Evolutionary conservation across 148 eudicot genomes (phyloP).

Genomic region (Arctostaphylos glauca): DNA sequence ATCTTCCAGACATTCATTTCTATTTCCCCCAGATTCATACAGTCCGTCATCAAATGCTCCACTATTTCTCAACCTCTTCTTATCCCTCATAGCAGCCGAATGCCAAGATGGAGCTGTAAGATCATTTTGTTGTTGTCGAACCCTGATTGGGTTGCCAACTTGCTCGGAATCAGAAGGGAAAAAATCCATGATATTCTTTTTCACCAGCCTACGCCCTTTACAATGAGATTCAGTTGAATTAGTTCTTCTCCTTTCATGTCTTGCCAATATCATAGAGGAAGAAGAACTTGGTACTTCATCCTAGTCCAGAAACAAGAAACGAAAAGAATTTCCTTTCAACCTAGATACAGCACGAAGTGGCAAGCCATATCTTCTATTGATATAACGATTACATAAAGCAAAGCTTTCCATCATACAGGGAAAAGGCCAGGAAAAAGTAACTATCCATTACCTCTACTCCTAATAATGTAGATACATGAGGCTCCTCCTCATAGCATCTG

Average conservation of each 20-base stretch:
- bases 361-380: neutral
- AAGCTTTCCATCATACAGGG: neutral
- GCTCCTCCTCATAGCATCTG: conserved; percentile 23
- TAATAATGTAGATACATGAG: conserved; percentile 16
- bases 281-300: conserved; percentile 28
- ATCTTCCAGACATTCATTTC: conserved; percentile 20
- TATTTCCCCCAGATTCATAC: conserved; percentile 17
- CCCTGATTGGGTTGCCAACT: conserved; percentile 6
- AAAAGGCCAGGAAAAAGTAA: neutral
- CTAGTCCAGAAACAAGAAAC: conserved; percentile 20
- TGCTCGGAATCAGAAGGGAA: conserved; percentile 17
- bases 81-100: conserved; percentile 23
- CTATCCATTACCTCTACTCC: conserved; percentile 30
- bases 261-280: conserved; percentile 17
- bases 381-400: neutral
- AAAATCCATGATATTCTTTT: conserved; percentile 33
- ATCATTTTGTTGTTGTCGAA: conserved; percentile 16
- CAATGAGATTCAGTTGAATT: conserved; percentile 36
- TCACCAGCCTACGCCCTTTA: conserved; percentile 50
- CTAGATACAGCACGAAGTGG: neutral
- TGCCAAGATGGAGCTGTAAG: conserved; percentile 23
- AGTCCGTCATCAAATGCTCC: conserved; percentile 21
- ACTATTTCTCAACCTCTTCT: conserved; percentile 26
- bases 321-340: conserved; percentile 4
- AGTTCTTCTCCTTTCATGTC: conserved; percentile 31